Base-by-base conservation (phyloP, 257 asterid species). In the Jacaranda copaia region DNA sequence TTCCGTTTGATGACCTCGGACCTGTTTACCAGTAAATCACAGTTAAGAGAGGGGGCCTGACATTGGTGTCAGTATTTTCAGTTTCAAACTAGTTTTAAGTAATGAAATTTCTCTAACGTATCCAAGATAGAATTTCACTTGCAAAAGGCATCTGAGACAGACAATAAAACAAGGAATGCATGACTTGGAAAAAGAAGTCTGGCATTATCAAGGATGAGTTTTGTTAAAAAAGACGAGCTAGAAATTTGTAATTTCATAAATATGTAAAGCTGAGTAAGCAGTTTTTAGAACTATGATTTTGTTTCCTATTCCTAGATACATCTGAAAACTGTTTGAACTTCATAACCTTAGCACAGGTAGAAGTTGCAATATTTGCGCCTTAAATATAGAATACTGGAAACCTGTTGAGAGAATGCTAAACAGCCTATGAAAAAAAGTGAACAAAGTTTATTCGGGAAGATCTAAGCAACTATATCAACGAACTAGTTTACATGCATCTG, bases 1-100 rank as follows among this genome's bases (percentile, higher is more conserved):
- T 77, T 89, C 51, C 97, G 82, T 73, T 90, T 88, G 75, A 89
- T 81, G 65, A 83, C 85, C 69, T 90, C 92, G n/a, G 94, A 89
- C 84, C 97, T 92, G 87, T 78, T 77, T 49, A 72, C 58, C 73
- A 77, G 3, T 73, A 5, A 75, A 72, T 13, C 32, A 60, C 46
- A 32, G 51, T 75, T 72, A 68, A 73, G 20, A 62, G 13, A 62
- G 32, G 32, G 32, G n/a, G n/a, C n/a, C n/a, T n/a, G n/a, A n/a
- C n/a, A n/a, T 52, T 10, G 19, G 36, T 12, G 46, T 68, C 32
- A 42, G 6, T 9, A 70, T 35, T 43, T 43, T 38, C 19, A 13
- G 15, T 45, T 51, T 43, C 13, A 39, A 13, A 48, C 49, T n/a
- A 55, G 49, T 53, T 16, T 16, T 42, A 48, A 73, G 45, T 61